Evolutionary conservation across 2,329 filamentous ascomycete species (phyloP).

Genomic region (Diaporthe longicolla): DNA sequence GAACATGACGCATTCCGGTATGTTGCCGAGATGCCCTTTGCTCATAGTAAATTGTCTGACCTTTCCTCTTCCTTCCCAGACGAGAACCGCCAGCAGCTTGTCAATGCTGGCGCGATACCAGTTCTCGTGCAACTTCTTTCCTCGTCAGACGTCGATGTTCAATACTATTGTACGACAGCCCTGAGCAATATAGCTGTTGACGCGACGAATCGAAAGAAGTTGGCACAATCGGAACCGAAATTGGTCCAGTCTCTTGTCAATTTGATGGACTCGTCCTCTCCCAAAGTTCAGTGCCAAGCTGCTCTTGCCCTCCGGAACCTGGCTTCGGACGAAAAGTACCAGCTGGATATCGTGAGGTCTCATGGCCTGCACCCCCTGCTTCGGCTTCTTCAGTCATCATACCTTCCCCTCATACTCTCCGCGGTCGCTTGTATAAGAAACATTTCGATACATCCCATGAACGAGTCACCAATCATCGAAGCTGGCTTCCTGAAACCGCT

Average conservation of each 20-base stretch:
- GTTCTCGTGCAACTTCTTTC: conserved; percentile 95
- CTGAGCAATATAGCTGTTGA: conserved; percentile 99
- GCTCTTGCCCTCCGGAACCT: conserved; percentile 94
- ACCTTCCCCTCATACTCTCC: conserved; percentile 94
- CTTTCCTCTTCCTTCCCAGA: conserved; percentile 65
- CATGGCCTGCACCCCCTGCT: conserved; percentile 88
- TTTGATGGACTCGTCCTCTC: conserved; percentile 96
- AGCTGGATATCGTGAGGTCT: conserved; percentile 95
- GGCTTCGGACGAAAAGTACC: conserved; percentile 98
- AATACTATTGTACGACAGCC: conserved; percentile 99
- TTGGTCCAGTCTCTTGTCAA: conserved; percentile 95
- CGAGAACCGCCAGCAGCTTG: conserved; percentile 97
- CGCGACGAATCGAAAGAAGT: conserved; percentile 87
- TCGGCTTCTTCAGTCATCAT: conserved; percentile 92
- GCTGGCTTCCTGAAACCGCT: conserved; percentile 94
- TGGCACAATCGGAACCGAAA: conserved; percentile 90
- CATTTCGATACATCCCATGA: conserved; percentile 97
- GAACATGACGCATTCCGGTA: conserved; percentile 99
- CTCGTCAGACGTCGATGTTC: conserved; percentile 94
- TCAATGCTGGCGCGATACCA: conserved; percentile 97
- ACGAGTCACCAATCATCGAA: conserved; percentile 98
- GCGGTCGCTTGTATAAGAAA: conserved; percentile 98
- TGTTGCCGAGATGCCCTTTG: conserved; percentile 46
- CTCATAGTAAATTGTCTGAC: conserved; percentile 45
- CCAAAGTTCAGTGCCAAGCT: conserved; percentile 98